Base-by-base conservation (phyloP, 148 eudicot genomes). In the Simmondsia chinensis region DNA sequence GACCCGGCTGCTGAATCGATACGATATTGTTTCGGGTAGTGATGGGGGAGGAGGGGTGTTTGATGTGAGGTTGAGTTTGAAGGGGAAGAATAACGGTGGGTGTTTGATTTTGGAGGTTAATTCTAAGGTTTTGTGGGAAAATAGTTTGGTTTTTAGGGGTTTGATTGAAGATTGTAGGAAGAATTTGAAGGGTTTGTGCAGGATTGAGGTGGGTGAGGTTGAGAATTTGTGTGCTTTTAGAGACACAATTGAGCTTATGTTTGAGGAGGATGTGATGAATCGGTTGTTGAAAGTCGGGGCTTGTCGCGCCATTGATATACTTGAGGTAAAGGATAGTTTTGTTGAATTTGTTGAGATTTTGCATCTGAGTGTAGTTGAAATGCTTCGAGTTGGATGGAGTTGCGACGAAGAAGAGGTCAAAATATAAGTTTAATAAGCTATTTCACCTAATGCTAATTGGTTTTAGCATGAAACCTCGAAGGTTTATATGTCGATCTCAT, bases 181-280 rank as follows among this genome's bases (percentile, higher is more conserved):
- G 51, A 36, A 33, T 12, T 22, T 9, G 26, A 71, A 65, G 31
- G 49, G 66, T 27, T 42, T 83, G 56, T 81, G 80, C 57, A 70
- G 94, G 82, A 84, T 88, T 52, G 97, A 88, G 64, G 91, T 88
- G 37, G 87, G 83, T 21, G 94, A 80, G 8, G 87, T 88, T 54
- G 91, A 77, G 40, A 79, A 88, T 54, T 55, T 88, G 72, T 73
- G 60, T 38, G 77, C 73, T 36, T 88, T 88, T 39, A 67, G 87
- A 1, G 79, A 83, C 21, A 77, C 96, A 2, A 64, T 83, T 64
- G 96, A 83, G 74, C 73, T 88, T 36, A 88, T 88, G 96, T 83
- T 88, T 62, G 94, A 75, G 45, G 87, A 77, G 22, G 83, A 76
- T 52, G 47, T 80, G 1, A 31, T 52, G 6, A 75, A 56, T 63